Evolutionary conservation across 305 asterid species (phyloP), one percentile per base, ranked within the genome.

Genomic region (Fraxinus floribunda): DNA sequence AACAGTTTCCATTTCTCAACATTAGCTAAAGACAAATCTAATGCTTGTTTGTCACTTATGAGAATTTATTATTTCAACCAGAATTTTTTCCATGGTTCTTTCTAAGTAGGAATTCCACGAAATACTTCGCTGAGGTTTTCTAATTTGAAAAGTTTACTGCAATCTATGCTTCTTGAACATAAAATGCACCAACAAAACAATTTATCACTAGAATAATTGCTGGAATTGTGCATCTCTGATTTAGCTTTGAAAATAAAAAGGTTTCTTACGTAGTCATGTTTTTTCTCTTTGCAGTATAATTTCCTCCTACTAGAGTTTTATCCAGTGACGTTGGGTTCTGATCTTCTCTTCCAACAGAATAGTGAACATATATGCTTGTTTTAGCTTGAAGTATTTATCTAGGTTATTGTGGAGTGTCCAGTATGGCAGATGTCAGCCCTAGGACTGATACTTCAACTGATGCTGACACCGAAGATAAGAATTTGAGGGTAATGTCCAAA

Each of bases 401-500:
- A 30, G 83, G 83, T 71, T 86, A 80, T 87, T 80, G 85, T 85
- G 83, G 88, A 77, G 90, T 38, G 76, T 78, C 87, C 81, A 81
- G 78, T 80, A 93, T 95, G 97, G 97, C 93, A 49, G 97, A 89
- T 81, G 90, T 84, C 89, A 94, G 99, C 88, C 92, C 97, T 38
- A 88, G 88, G 89, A 88, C 97, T 26, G 98, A 94, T 89, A 84
- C 95, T 81, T 94, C 98, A 29, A 91, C 98, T 16, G 99, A 95
- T 89, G 99, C 93, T 30, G 97, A 94, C 82, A 95, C 99, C 1
- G 98, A 95, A 81, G 97, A 94, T 75, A 94, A 87, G 86, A 89
- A 90, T 83, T 82, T 86, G 83, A 88, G 95, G 97, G 99, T 95
- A 86, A 87, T 82, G 55, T 77, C 73, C 24, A 22, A 81, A 44